These are phyloP conservation scores for Cicer yamashitae DNA, from an alignment of 306 rosid species.

Conservation along the genomic window DNA sequence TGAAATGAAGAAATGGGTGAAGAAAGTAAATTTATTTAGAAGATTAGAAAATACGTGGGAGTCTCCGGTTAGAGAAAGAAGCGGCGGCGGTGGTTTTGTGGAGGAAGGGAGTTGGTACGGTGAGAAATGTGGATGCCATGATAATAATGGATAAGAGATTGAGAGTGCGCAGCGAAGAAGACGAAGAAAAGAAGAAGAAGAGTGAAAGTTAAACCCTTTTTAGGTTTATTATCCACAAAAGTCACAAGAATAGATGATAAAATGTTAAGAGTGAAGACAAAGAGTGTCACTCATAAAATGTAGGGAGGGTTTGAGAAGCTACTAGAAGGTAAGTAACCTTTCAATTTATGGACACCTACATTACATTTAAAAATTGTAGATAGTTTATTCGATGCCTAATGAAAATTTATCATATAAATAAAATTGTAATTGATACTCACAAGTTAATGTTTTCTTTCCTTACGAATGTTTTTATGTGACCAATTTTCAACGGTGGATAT, in stretches of 20 bases:
- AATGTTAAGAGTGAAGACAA: no score
- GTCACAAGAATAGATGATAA: not conserved
- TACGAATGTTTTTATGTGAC: no score
- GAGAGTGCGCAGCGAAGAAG: not conserved
- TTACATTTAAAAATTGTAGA: no score
- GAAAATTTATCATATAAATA: no score
- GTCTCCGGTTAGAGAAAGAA: conserved; percentile 54
- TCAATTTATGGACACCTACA: no score
- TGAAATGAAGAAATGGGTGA: conserved; percentile 13
- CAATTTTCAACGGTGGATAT: no score
- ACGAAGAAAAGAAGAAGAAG: no score
- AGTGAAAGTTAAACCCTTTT: conserved; percentile 19
- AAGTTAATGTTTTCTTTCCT: no score
- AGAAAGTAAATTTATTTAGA: not conserved
- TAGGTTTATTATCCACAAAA: conserved; percentile 33
- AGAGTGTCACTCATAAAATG: no score
- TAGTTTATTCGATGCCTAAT: no score
- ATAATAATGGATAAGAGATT: conserved; percentile 44
- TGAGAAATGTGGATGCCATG: conserved; percentile 78
- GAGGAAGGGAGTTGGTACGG: conserved; percentile 58
- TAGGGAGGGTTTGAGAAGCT: not conserved
- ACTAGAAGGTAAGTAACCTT: conserved; percentile 3
- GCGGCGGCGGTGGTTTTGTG: conserved; percentile 48
- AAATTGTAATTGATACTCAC: no score
- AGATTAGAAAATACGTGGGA: conserved; percentile 45